Conservation (phyloP, 139 green algal genomes). For the Chlorella sp. region DNA sequence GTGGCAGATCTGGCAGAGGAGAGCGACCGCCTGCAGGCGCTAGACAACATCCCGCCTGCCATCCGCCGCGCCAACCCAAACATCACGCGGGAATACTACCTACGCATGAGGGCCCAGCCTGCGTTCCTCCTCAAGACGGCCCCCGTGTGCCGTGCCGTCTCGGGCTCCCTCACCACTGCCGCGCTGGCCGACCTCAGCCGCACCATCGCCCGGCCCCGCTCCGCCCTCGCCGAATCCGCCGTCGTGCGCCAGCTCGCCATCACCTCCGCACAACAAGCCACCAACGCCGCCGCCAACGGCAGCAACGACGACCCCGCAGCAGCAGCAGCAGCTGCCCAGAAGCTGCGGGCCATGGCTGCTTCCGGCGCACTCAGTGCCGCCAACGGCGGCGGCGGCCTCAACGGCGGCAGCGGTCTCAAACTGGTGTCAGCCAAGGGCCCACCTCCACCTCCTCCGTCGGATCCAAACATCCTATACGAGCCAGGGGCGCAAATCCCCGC, state of each 20-base stretch:
- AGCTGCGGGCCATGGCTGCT: neutral
- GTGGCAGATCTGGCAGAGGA: slow-evolving; percentile 15
- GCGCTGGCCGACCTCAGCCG: slow-evolving; percentile 12
- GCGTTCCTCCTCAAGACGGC: slow-evolving; percentile 28
- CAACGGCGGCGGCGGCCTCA: too few relatives aligned
- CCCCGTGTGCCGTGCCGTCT: slow-evolving; percentile 10
- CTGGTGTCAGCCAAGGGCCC: neutral
- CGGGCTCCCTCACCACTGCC: neutral
- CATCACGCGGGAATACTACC: slow-evolving; percentile 36
- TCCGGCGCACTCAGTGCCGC: too few relatives aligned
- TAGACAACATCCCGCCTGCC: slow-evolving; percentile 31
- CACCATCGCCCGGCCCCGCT: neutral
- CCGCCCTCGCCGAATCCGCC: neutral
- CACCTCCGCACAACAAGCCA: neutral
- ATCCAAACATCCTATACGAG: neutral
- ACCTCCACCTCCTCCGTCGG: neutral
- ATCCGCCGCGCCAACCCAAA: slow-evolving; percentile 37
- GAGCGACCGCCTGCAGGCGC: slow-evolving; percentile 22
- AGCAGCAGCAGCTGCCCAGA: neutral
- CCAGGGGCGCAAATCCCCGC: slow-evolving; percentile 2
- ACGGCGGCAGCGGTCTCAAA: neutral
- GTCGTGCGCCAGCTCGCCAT: neutral
- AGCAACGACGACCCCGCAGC: neutral
- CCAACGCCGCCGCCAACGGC: neutral
- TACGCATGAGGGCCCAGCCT: slow-evolving; percentile 26